Conservation (phyloP, 495 filamentous ascomycete species). For the Bacidia gigantensis region DNA sequence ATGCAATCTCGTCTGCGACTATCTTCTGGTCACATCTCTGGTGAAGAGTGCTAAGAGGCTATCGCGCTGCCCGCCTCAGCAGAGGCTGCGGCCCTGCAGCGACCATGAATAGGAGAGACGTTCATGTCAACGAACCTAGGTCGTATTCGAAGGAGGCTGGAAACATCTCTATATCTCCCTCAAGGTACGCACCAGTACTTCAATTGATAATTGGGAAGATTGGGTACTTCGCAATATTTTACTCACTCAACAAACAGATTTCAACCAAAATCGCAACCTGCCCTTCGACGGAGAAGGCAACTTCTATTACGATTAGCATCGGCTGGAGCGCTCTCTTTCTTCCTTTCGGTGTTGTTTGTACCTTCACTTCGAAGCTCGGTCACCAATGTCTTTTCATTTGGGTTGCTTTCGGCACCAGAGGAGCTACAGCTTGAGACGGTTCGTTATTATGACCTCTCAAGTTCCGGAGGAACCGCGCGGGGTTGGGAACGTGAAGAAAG, state of each 20-base stretch:
- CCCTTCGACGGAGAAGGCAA: slow-evolving; percentile 58
- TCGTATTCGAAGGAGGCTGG: slow-evolving; percentile 44
- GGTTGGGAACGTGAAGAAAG: slow-evolving; percentile 94
- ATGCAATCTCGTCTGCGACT: too few species aligned
- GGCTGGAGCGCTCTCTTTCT: slow-evolving; percentile 21
- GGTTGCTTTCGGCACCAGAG: slow-evolving; percentile 50
- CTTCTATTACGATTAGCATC: slow-evolving; percentile 54
- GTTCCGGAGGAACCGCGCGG: slow-evolving; percentile 74
- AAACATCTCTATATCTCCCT: slow-evolving; percentile 78
- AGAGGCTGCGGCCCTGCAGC: slow-evolving; percentile 1
- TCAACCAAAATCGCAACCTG: slow-evolving; percentile 67
- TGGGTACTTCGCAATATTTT: too few species aligned
- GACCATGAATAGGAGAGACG: slow-evolving; percentile 46
- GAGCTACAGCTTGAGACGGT: slow-evolving; percentile 82
- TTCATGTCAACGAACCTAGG: slow-evolving; percentile 63
- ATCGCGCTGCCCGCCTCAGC: not conserved
- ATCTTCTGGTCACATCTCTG: not conserved
- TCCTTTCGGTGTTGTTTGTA: slow-evolving; percentile 48
- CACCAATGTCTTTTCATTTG: slow-evolving; percentile 48
- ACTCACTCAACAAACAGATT: slow-evolving; percentile 42
- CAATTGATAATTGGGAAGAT: too few species aligned
- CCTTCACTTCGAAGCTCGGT: slow-evolving; percentile 57
- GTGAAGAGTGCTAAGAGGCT: not conserved
- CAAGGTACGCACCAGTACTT: slow-evolving; percentile 45
- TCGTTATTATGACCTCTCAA: slow-evolving; percentile 87